Evolutionary conservation across 2,329 filamentous ascomycete species (phyloP), one percentile per base, ranked within the genome.

Genomic region (Colletotrichum sublineola): DNA sequence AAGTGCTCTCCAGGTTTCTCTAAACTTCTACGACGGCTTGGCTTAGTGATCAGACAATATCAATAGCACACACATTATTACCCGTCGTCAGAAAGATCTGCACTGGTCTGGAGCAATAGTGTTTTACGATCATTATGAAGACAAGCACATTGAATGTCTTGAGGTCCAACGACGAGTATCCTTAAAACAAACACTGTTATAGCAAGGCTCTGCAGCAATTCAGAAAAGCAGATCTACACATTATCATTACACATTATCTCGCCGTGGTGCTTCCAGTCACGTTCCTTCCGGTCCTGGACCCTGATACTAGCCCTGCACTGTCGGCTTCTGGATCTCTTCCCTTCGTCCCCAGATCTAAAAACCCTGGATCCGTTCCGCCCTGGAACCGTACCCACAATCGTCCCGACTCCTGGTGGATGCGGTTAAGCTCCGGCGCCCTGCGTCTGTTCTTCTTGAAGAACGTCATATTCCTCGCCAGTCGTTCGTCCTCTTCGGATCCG

Each of bases 381-480:
- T 68, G 65, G 24, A 71, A 71, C 20, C 64, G 64, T 14, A 71
- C 68, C 57, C 57, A 63, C 65, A 68, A 46, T 33, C 68, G 33
- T 1, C 65, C 68, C 15, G 68, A 71, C 65, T 71, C 64, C 15
- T 57, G 58, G 2, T 68, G 68, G 18, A 63, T 71, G 12, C 68
- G n/a, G 20, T 71, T 14, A 20, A 71, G 42, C 50, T 68, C 68
- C 5, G 58, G 65, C 44, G 65, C 68, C 38, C 44, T 15, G 33
- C 65, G 64, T 0, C 50, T 63, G 12, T 50, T 52, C 58, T 68
- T 57, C 36, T 52, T 3, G 36, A 71, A 71, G 33, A 71, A 53
- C 11, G 65, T 44, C 52, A 53, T 14, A 0, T 71, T 71, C 29
- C 68, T 71, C 7, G 68, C 52, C 44, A 63, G 15, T 2, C 64